Evolutionary conservation across 306 rosid species (phyloP), one percentile per base, ranked within the genome.

Genomic region (Ammopiptanthus mongolicus): DNA sequence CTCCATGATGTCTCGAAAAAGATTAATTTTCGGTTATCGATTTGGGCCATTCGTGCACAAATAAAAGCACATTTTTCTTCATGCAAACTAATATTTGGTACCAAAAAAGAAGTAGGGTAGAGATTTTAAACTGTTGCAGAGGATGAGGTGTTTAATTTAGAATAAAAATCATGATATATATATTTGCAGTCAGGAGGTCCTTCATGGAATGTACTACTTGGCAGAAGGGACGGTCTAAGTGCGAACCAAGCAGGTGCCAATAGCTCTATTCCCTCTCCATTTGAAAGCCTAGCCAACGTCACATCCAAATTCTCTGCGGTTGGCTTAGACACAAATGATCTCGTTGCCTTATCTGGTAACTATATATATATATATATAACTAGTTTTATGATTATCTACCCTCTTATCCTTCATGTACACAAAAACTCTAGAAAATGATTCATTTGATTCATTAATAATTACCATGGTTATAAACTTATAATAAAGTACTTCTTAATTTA

Each of bases 321-420:
- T 14, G 84, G 83, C 4, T 84, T 92, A n/a, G 50, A 84, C 83
- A 84, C 89, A 14, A 90, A 74, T 5, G 93, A 92, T 64, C 92
- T 92, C 1, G 96, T 88, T 17, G 88, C 92, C 42, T 75, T 88
- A 44, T 92, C 97, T 1, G 96, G 97, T 92, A 81, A 80, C 5
- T 21, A 41, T 3, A 46, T 23, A 25, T 92, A 81, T 77, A 3
- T 21, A 41, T 3, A 46, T 23, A 25, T 46, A 0, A n/a, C 48
- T 14, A 8, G 3, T 0, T 65, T 28, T 34, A 5, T 33, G 28
- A 25, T n/a, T n/a, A n/a, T 25, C 14, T 13, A 4, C 8, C 8
- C 15, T 25, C 1, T 1, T 1, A 1, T 3, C 36, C 6, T 65
- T 57, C 5, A 60, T 25, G 8, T 17, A 6, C 13, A 48, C 12